phyloP scores from a whole-genome alignment of 2,329 filamentous ascomycete species.

The Mycosphaerella sp. region DNA sequence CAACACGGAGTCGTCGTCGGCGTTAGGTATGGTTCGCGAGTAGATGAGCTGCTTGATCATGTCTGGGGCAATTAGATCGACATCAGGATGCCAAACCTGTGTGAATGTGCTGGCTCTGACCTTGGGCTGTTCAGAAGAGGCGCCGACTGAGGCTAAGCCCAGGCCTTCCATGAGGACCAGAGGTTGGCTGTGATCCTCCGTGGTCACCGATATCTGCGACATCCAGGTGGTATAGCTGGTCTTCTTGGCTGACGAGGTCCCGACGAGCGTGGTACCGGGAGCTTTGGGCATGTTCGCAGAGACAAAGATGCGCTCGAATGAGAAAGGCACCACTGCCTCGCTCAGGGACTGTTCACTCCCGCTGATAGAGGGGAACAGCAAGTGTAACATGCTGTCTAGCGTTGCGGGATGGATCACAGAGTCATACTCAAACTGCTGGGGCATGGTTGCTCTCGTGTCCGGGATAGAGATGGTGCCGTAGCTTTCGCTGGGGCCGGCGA shows the following conservation, averaged over 20 bases:
- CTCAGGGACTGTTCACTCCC: slow-evolving; percentile 8
- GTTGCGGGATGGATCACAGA: slow-evolving; percentile 55
- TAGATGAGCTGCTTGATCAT: slow-evolving; percentile 8
- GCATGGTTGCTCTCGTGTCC: slow-evolving; percentile 48
- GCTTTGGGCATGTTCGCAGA: slow-evolving; percentile 3
- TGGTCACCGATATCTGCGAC: slow-evolving; percentile 1
- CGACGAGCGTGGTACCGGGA: slow-evolving; percentile 1
- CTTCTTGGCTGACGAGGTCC: slow-evolving; percentile 1
- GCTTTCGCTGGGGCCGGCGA: slow-evolving; percentile 2
- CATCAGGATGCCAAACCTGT: slow-evolving; percentile 8
- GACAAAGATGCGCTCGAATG: slow-evolving; percentile 12
- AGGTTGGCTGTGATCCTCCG: not conserved
- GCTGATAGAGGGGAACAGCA: slow-evolving; percentile 7
- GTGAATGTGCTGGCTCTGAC: slow-evolving; percentile 9
- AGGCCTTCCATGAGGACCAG: slow-evolving; percentile 7
- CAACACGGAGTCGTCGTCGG: slow-evolving; percentile 11
- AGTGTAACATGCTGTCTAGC: slow-evolving; percentile 51
- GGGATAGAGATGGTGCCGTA: slow-evolving; percentile 11
- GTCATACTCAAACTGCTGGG: slow-evolving; percentile 47
- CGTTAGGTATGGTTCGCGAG: slow-evolving; percentile 10
- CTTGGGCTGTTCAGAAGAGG: slow-evolving; percentile 7
- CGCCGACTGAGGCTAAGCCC: slow-evolving; percentile 7
- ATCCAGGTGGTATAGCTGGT: slow-evolving; percentile 7
- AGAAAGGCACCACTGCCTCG: slow-evolving; percentile 13
- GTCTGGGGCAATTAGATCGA: slow-evolving; percentile 7